Percentiles rank a stretch among this genome's conserved stretches.
These are phyloP conservation scores for Penicillium antarcticum DNA, from an alignment of 495 filamentous ascomycete genomes.

Conservation along the genomic window DNA sequence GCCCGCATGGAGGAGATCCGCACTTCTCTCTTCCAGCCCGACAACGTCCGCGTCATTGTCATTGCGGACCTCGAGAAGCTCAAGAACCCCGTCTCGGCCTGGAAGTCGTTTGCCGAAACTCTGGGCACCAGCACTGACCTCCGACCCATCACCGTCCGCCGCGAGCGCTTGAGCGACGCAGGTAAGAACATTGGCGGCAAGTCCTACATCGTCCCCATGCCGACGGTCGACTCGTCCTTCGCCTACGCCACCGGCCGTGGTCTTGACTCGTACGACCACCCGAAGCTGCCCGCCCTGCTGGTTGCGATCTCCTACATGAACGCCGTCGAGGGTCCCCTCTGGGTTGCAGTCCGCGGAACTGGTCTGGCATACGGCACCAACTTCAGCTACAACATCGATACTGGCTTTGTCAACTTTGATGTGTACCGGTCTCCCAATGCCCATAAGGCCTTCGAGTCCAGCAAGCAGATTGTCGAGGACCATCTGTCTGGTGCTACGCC, in stretches of 20 bases:
- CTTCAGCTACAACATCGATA: conserved; percentile 71
- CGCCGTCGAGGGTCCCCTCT: conserved; percentile 89
- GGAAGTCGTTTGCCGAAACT: conserved; percentile 61
- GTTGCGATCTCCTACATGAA: conserved; percentile 90
- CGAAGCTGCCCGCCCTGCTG: conserved; percentile 74
- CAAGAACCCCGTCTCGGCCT: conserved; percentile 73
- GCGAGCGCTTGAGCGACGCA: conserved; percentile 63
- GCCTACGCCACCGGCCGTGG: conserved; percentile 71
- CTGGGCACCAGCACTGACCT: conserved; percentile 48
- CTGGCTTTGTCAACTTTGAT: conserved; percentile 73
- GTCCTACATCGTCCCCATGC: conserved; percentile 82
- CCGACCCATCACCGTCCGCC: conserved; percentile 55
- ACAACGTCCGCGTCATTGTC: conserved; percentile 81
- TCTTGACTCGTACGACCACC: conserved; percentile 69
- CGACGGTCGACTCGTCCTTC: conserved; percentile 91
- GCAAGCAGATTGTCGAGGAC: conserved; percentile 69
- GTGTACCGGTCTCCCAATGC: conserved; percentile 89
- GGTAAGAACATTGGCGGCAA: conserved; percentile 69
- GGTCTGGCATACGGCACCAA: conserved; percentile 86
- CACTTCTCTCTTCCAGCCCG: conserved; percentile 66
- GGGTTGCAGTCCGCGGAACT: conserved; percentile 85
- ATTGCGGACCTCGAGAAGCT: conserved; percentile 79
- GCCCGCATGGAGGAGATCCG: conserved; percentile 73
- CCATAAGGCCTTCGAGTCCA: conserved; percentile 78
- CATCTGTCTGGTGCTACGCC: conserved; percentile 55